Conservation (phyloP, 2,329 filamentous ascomycete species). For the Lachnellula willkommii region DNA sequence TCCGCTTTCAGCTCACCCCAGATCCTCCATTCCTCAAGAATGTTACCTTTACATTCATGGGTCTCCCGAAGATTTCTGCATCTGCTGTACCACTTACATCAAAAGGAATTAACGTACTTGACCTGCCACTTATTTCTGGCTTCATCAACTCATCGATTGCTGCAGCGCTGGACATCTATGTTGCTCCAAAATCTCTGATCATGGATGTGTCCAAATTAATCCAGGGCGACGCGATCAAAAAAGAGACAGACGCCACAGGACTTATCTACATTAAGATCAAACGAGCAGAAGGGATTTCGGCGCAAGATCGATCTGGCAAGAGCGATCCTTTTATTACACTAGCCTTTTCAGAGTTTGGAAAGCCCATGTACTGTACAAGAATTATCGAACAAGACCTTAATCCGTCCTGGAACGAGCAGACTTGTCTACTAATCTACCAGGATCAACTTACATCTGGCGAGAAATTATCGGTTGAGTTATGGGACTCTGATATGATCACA, state of each 20-base stretch:
- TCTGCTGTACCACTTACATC: slow-evolving; percentile 18
- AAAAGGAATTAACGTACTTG: slow-evolving; percentile 17
- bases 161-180: slow-evolving; percentile 17
- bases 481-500: slow-evolving; percentile 16
- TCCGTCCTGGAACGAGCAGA: slow-evolving; percentile 18
- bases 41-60: slow-evolving; percentile 21
- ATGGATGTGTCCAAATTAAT: slow-evolving; percentile 21
- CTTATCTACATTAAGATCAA: slow-evolving; percentile 21
- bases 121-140: slow-evolving; percentile 15
- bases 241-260: slow-evolving; percentile 17
- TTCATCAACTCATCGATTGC: slow-evolving; percentile 20
- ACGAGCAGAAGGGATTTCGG: slow-evolving; percentile 14
- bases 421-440: slow-evolving; percentile 16
- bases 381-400: slow-evolving; percentile 20
- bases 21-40: slow-evolving; percentile 18
- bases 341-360: slow-evolving; percentile 17
- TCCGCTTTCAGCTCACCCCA: slow-evolving; percentile 18
- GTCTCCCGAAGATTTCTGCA: slow-evolving; percentile 18
- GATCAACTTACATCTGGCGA: slow-evolving; percentile 18
- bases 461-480: slow-evolving; percentile 16
- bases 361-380: slow-evolving; percentile 15
- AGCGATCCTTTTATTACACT: slow-evolving; percentile 20
- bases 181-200: slow-evolving; percentile 19
- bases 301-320: slow-evolving; percentile 17
- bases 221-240: slow-evolving; percentile 18